Evolutionary conservation across 345 rosid species (phyloP).

Genomic region (Gossypioides kirkii): DNA sequence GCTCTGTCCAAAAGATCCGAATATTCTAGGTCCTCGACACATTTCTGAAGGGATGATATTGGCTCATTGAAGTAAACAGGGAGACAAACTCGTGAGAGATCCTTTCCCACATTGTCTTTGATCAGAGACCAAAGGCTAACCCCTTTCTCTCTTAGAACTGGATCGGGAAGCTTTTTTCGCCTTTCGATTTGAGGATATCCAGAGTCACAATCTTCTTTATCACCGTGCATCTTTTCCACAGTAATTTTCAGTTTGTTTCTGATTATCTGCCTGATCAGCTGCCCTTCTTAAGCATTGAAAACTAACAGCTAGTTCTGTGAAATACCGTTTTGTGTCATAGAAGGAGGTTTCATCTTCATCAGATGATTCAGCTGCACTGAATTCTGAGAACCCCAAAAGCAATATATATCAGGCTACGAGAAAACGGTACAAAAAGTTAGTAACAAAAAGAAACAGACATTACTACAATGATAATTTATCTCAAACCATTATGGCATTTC

Average conservation of each 20-base stretch:
- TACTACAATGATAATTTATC: slow-evolving; percentile 18
- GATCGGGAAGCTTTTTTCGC: slow-evolving; percentile 82
- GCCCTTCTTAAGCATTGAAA: slow-evolving; percentile 34
- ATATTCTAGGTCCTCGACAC: slow-evolving; percentile 94
- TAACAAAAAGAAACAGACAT: no score
- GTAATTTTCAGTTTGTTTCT: slow-evolving; percentile 18
- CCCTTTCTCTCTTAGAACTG: slow-evolving; percentile 91
- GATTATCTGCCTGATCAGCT: slow-evolving; percentile 22
- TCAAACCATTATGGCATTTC: background rate
- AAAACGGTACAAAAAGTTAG: no score
- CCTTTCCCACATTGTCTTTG: slow-evolving; percentile 97
- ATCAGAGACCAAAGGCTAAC: slow-evolving; percentile 99
- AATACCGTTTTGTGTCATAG: slow-evolving; percentile 59
- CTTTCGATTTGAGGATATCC: slow-evolving; percentile 44
- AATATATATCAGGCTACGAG: no score
- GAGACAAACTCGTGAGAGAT: slow-evolving; percentile 91
- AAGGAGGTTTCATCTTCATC: slow-evolving; percentile 65
- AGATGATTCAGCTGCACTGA: no score
- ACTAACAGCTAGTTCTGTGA: slow-evolving; percentile 37
- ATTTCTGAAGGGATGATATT: slow-evolving; percentile 94
- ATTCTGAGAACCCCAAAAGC: no score
- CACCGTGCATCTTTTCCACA: slow-evolving; percentile 38
- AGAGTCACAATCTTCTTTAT: slow-evolving; percentile 25
- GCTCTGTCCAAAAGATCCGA: slow-evolving; percentile 88
- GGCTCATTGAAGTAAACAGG: slow-evolving; percentile 98